Conservation (phyloP, 2,329 filamentous ascomycete genomes). For the Acarospora socialis region DNA sequence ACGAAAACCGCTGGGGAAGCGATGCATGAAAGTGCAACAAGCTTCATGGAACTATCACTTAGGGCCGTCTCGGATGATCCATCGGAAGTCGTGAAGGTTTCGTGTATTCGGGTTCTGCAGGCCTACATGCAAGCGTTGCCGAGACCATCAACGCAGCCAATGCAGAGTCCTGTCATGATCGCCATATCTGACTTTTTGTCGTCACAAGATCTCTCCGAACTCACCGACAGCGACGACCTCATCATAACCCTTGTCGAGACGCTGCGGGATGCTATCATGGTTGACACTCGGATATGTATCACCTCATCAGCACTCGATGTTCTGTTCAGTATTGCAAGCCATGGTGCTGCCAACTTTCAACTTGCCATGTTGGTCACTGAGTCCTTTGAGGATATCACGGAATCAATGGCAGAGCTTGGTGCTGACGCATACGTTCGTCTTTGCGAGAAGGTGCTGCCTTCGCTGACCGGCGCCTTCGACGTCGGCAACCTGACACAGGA, state of each 20-base stretch:
- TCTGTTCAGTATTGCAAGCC: conserved; percentile 77
- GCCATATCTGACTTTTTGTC: conserved; percentile 60
- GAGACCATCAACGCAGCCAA: conserved; percentile 34
- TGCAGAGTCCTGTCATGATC: conserved; percentile 48
- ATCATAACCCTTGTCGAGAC: conserved; percentile 82
- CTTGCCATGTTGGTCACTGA: conserved; percentile 77
- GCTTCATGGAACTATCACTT: conserved; percentile 58
- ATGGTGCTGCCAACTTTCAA: conserved; percentile 82
- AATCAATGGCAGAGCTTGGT: conserved; percentile 48
- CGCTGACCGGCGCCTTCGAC: conserved; percentile 77
- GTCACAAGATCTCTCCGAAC: conserved; percentile 64
- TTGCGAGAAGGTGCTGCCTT: conserved; percentile 75
- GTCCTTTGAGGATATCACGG: conserved; percentile 77
- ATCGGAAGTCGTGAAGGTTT: conserved; percentile 80
- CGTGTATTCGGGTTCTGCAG: conserved; percentile 78
- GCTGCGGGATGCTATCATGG: conserved; percentile 64
- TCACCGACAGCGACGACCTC: conserved; percentile 81
- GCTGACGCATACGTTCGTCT: conserved; percentile 59
- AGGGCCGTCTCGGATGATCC: conserved; percentile 60
- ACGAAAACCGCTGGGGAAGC: conserved; percentile 50
- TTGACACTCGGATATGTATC: conserved; percentile 63
- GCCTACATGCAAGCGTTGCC: conserved; percentile 45
- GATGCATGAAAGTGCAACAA: conserved; percentile 40
- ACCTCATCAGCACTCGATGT: conserved; percentile 59
- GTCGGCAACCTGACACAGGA: conserved; percentile 75